These are phyloP conservation scores for Fusarium torulosum DNA, from an alignment of 2,329 filamentous ascomycete species.

Conservation along the genomic window DNA sequence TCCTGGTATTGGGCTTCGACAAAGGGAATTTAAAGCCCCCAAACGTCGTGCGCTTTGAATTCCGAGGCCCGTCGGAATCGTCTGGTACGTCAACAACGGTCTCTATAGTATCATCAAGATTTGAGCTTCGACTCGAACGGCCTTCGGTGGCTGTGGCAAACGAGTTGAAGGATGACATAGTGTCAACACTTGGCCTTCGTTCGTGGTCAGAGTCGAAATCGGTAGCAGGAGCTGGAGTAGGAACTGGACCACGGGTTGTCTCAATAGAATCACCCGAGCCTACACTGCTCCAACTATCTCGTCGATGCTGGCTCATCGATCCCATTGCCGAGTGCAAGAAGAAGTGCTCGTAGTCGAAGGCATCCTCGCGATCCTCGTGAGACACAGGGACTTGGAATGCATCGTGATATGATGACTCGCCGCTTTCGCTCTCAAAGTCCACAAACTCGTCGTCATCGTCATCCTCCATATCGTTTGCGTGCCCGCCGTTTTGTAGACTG, in stretches of 20 bases:
- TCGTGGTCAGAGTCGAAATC: conserved; percentile 38
- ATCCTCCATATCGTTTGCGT: conserved; percentile 20
- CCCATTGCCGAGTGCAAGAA: conserved; percentile 94
- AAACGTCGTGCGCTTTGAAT: conserved; percentile 45
- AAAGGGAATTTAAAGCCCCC: conserved; percentile 46
- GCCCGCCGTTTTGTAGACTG: conserved; percentile 42
- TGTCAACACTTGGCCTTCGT: conserved; percentile 62
- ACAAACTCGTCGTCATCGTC: conserved; percentile 53
- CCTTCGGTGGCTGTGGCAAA: conserved; percentile 70
- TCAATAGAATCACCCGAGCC: conserved; percentile 72
- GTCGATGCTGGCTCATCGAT: conserved; percentile 67
- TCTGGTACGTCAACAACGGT: conserved; percentile 42
- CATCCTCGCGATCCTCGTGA: conserved; percentile 93
- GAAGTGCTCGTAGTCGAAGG: conserved; percentile 97
- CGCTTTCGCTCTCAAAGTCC: conserved; percentile 70
- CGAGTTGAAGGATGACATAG: conserved; percentile 64
- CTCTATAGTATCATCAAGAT: conserved; percentile 34
- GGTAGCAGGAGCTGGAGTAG: conserved; percentile 11
- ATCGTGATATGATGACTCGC: conserved; percentile 74
- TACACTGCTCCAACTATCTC: conserved; percentile 64
- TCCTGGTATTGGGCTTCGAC: conserved; percentile 31
- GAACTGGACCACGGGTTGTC: conserved; percentile 65
- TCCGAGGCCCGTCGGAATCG: conserved; percentile 39
- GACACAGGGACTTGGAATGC: conserved; percentile 71
- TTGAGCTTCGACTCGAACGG: conserved; percentile 55